Evolutionary conservation across 2,329 filamentous ascomycete genomes (phyloP), one percentile per base, ranked within the genome.

Genomic region (Myriosclerotinia curreyana): DNA sequence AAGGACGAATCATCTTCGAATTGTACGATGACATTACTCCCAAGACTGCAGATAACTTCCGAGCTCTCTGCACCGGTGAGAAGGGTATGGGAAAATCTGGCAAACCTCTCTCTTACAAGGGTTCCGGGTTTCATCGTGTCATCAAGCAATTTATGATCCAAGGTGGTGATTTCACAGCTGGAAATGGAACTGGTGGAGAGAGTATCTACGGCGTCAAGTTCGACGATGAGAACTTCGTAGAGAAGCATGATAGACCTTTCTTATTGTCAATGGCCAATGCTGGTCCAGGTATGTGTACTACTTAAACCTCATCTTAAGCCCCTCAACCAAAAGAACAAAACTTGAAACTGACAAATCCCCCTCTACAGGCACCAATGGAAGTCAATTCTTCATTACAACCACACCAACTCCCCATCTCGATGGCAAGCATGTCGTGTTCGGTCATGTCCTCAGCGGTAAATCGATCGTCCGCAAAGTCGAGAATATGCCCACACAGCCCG

Each of bases 131-230:
- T 83, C 94, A 99, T 82, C 90, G 94, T 60, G 90, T 99, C 69
- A 99, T 99, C 81, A 97, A 97, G 83, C 86, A 91, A 73, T 99
- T 99, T 79, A 98, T 99, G 94, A 95, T 97, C 74, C 90, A 97
- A 80, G 93, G 95, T 75, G 94, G 95, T 78, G 95, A 98, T 78
- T 99, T 99, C 77, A 99, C 94, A 56, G 88, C 86, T 63, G 92
- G 92, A 76, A 94, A 98, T 76, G 95, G 94, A 69, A 98, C 94
- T 34, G 94, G 94, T 69, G 94, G 94, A 74, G 95, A 98, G 81
- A 95, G 90, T 69, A 98, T 99, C 77, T 99, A 98, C 75, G 94
- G 94, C 74, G 90, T 90, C 76, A 98, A 97, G 80, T 99, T 99
- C 73, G 90, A 91, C 72, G 94, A 99, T 73, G 94, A 99, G 83